Percentiles rank a stretch among this genome's conserved stretches.
Evolutionary conservation across 805 yeast genomes (phyloP).

Genomic region (Barnettozyma vustinii): DNA sequence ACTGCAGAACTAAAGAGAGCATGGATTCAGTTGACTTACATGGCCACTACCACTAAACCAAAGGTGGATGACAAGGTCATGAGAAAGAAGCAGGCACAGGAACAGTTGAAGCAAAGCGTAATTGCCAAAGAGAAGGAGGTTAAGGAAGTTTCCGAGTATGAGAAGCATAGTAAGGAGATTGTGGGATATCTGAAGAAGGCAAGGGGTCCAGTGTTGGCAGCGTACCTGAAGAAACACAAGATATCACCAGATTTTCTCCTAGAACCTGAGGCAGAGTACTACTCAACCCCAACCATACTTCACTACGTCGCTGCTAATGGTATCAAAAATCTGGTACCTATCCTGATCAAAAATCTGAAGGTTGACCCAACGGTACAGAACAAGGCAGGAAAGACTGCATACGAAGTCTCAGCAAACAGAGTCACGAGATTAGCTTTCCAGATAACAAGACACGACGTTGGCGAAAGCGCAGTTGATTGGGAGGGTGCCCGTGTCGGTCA

Average conservation of each 20-base stretch:
- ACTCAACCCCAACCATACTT: slow-evolving; percentile 62
- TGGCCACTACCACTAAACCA: slow-evolving; percentile 53
- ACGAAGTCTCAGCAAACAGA: slow-evolving; percentile 51
- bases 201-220: slow-evolving; percentile 66
- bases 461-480: slow-evolving; percentile 74
- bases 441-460: slow-evolving; percentile 57
- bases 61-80: slow-evolving; percentile 28
- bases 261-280: slow-evolving; percentile 48
- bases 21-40: slow-evolving; percentile 72
- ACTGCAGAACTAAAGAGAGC: slow-evolving; percentile 72
- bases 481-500: slow-evolving; percentile 55
- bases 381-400: slow-evolving; percentile 56
- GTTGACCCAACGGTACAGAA: slow-evolving; percentile 64
- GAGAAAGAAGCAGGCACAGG: slow-evolving; percentile 26
- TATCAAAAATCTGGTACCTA: slow-evolving; percentile 55
- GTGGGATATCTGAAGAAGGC: slow-evolving; percentile 60
- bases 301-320: slow-evolving; percentile 75
- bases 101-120: slow-evolving; percentile 26
- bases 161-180: slow-evolving; percentile 52
- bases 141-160: slow-evolving; percentile 31
- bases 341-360: slow-evolving; percentile 55
- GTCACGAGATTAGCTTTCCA: slow-evolving; percentile 56
- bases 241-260: slow-evolving; percentile 48
- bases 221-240: slow-evolving; percentile 54
- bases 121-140: slow-evolving; percentile 20